Conservation (phyloP, 176 grass and related monocot genomes). For the Triticum monococcum region DNA sequence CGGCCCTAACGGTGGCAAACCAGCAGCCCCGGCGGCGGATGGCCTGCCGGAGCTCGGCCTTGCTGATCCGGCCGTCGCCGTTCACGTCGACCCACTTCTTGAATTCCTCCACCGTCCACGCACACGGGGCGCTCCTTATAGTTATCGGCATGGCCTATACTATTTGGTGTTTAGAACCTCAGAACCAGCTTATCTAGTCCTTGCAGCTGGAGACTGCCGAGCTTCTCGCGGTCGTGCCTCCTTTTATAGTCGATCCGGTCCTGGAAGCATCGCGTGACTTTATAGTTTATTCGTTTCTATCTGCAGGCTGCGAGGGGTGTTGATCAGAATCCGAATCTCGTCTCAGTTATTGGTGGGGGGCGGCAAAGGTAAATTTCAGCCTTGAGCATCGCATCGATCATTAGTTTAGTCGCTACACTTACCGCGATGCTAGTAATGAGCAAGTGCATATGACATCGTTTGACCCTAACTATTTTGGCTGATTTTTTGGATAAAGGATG, state of each 20-base stretch:
- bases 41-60: conserved; percentile 53
- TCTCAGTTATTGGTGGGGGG: background rate
- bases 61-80: conserved; percentile 60
- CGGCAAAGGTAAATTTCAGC: background rate
- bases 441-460: background rate
- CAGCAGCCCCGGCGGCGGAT: conserved; percentile 40
- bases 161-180: no score
- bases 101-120: conserved; percentile 41
- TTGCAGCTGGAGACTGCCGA: no score
- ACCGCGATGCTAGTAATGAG: background rate
- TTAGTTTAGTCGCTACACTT: background rate
- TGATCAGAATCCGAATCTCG: background rate
- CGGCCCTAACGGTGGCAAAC: conserved; percentile 36
- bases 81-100: conserved; percentile 61
- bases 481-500: background rate
- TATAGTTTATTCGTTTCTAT: background rate
- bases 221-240: no score
- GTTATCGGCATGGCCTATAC: background rate
- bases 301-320: background rate
- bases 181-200: no score
- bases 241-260: background rate
- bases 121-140: background rate
- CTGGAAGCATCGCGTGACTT: background rate
- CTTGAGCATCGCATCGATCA: background rate
- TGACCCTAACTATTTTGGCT: background rate